A percentile compares a stretch with the other conserved stretches of the same genome.
These are phyloP conservation scores for Podaxis sp. DNA, from an alignment of 768 basidiomycete species.

Conservation along the genomic window DNA sequence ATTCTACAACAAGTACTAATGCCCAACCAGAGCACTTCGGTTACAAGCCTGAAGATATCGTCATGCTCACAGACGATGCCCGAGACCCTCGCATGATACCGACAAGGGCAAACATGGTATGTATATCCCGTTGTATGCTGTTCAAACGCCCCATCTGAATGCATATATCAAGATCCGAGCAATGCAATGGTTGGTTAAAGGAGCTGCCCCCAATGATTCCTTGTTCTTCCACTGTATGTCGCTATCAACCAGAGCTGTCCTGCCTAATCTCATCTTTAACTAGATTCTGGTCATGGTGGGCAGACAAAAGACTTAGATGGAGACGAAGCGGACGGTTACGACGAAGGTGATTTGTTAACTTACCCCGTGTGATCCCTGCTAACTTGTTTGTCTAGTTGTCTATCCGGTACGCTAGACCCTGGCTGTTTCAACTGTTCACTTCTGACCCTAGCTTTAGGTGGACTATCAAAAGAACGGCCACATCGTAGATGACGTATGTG, in stretches of 20 bases:
- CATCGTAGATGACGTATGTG: constrained; percentile 85
- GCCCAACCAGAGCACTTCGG: constrained; percentile 43
- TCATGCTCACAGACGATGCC: constrained; percentile 79
- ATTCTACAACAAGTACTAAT: not conserved
- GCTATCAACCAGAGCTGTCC: not conserved
- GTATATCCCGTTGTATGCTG: constrained; percentile 16
- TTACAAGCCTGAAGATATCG: constrained; percentile 78
- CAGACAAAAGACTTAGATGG: constrained; percentile 81
- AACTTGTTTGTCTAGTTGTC: constrained; percentile 49
- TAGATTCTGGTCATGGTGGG: constrained; percentile 93
- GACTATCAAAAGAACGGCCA: constrained; percentile 57
- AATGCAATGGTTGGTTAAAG: constrained; percentile 90
- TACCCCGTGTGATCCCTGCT: not conserved
- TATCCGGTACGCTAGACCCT: constrained; percentile 54
- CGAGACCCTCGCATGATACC: constrained; percentile 59
- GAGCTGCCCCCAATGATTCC: constrained; percentile 77
- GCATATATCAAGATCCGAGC: constrained; percentile 50
- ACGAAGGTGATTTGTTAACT: constrained; percentile 52
- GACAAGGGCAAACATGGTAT: constrained; percentile 76
- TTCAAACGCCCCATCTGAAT: not conserved
- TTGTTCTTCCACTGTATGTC: constrained; percentile 84
- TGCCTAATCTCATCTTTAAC: not conserved
- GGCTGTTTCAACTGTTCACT: not conserved
- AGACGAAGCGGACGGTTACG: constrained; percentile 80
- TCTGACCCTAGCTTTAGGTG: constrained; percentile 23